A percentile compares a stretch with the other conserved stretches of the same genome.
Conservation (phyloP, 345 rosid species). For the Aurinia saxatilis region DNA sequence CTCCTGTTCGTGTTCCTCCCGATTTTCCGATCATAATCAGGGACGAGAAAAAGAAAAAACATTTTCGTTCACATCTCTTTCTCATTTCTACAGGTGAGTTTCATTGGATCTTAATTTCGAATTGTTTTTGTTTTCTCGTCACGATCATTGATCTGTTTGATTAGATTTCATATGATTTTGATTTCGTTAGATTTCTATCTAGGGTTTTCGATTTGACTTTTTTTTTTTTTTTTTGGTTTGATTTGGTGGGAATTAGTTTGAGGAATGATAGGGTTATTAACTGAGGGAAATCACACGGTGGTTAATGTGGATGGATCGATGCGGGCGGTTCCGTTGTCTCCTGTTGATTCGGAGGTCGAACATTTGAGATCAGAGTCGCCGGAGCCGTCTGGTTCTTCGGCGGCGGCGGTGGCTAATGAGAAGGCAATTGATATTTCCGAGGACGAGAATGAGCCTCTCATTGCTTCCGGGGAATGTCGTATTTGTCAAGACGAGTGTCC, state of each 20-base stretch:
- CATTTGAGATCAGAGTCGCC: neutral
- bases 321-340: too few species aligned
- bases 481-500: constrained; percentile 94
- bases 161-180: neutral
- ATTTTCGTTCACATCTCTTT: neutral
- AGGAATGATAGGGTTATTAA: neutral
- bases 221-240: too few species aligned
- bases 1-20: too few species aligned
- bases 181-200: neutral
- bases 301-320: constrained; percentile 52
- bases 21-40: constrained; percentile 12
- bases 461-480: constrained; percentile 72
- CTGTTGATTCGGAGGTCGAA: constrained; percentile 26
- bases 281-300: constrained; percentile 58
- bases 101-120: neutral
- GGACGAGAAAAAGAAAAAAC: neutral
- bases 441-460: constrained; percentile 53
- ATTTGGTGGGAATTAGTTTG: constrained; percentile 5
- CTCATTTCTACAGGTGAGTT: constrained; percentile 15
- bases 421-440: constrained; percentile 27
- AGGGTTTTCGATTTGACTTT: too few species aligned
- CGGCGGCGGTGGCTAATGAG: too few species aligned
- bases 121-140: neutral
- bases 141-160: constrained; percentile 1
- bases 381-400: constrained; percentile 10